Evolutionary conservation across 768 basidiomycete species (phyloP), one percentile per base, ranked within the genome.

Genomic region (Dacryopinax spathularia): DNA sequence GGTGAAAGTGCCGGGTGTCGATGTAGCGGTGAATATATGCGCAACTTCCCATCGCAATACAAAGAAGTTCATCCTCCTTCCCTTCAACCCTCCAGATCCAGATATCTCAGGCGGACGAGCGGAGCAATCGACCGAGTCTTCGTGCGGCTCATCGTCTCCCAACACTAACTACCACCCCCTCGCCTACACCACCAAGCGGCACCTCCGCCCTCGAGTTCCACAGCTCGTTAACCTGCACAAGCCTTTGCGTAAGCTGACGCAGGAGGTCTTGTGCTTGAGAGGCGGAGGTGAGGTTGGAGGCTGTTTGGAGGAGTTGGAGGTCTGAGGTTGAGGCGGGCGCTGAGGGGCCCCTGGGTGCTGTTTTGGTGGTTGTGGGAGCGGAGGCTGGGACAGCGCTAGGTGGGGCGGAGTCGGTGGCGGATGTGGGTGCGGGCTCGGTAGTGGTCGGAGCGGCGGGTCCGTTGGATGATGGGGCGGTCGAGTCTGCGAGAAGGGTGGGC

Each of bases 161-260:
- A 18, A 41, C 39, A 41, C 39, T 41, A 6, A 41, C 39, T 22
- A 22, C 39, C 48, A 56, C 31, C 13, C 29, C 48, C 48, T 56
- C 48, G 25, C 48, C 48, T 6, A 3, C 48, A 5, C 7, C 39
- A 18, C 39, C 18, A 15, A 41, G 16, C 39, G 39, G 39, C 39
- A 56, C 5, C 48, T 56, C 48, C 13, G 5, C 13, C 29, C 48
- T 56, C 48, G 29, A 27, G 29, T 56, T 56, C 48, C 48, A 56
- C 22, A 56, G 48, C 48, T 56, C 48, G 48, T 56, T 56, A 29
- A 56, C 48, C 48, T 56, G 48, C 29, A 56, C 48, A 20, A 56
- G 48, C 48, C 48, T 56, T 29, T 56, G 48, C 25, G 22, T 56
- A 15, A 56, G 48, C 48, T 56, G 48, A 29, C 48, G 48, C 13